Evolutionary conservation across 768 basidiomycete species (phyloP).

Genomic region (Lenzites betulinus): DNA sequence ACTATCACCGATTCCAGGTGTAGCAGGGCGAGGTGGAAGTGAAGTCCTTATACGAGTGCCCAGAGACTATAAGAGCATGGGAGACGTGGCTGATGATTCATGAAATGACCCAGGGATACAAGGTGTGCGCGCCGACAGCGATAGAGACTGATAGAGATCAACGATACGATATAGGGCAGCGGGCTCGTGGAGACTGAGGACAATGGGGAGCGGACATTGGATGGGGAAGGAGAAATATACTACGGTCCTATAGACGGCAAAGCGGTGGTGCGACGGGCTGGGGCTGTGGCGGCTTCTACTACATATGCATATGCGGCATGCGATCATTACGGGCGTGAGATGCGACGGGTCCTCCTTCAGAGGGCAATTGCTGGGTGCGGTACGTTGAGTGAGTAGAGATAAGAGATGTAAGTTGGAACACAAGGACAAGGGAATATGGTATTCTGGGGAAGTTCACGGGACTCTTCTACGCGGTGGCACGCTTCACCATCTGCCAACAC

Average conservation of each 20-base stretch:
- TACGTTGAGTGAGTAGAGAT: conserved; percentile 23
- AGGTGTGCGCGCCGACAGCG: conserved; percentile 23
- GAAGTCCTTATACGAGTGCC: too few relatives aligned
- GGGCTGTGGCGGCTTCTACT: conserved; percentile 23
- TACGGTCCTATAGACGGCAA: conserved; percentile 23
- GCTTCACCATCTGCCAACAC: conserved; percentile 67
- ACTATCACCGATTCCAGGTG: too few relatives aligned
- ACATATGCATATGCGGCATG: conserved; percentile 25
- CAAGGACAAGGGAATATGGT: conserved; percentile 8
- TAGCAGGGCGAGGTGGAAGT: too few relatives aligned
- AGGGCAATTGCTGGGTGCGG: conserved; percentile 28
- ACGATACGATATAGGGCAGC: conserved; percentile 23
- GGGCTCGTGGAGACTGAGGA: conserved; percentile 1
- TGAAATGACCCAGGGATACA: conserved; percentile 21
- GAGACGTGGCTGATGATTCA: conserved; percentile 19
- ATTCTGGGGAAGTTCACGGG: neutral
- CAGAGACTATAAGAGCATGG: neutral
- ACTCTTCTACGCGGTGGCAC: conserved; percentile 62
- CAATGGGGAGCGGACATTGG: neutral
- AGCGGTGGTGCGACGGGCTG: conserved; percentile 7
- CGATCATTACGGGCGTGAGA: conserved; percentile 22
- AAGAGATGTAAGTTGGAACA: conserved; percentile 17
- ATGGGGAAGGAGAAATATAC: neutral
- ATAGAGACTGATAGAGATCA: conserved; percentile 24
- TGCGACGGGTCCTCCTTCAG: conserved; percentile 27